Percentiles rank a stretch among this genome's conserved stretches.
Conservation (phyloP, 345 rosid species). For the Ceriops zippeliana region DNA sequence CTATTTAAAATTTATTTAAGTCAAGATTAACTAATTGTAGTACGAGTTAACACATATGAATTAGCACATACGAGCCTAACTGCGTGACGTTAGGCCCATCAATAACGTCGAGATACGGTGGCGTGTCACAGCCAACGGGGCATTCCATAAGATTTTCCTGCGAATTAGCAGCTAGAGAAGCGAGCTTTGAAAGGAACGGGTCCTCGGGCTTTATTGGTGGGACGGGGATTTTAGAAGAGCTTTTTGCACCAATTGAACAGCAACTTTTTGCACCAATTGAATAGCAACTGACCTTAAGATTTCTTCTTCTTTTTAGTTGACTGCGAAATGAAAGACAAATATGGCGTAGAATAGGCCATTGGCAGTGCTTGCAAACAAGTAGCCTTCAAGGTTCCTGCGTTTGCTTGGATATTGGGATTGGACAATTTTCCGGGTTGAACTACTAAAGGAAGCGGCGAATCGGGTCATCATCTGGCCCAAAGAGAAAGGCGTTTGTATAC, state of each 20-base stretch:
- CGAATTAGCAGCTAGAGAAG: slow-evolving; percentile 54
- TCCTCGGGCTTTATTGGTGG: slow-evolving; percentile 77
- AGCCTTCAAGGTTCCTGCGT: slow-evolving; percentile 1
- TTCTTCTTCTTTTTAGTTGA: slow-evolving; percentile 24
- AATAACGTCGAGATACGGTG: slow-evolving; percentile 69
- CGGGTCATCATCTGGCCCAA: too few species aligned
- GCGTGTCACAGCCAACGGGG: slow-evolving; percentile 44
- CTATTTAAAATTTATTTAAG: too few species aligned
- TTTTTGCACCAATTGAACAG: slow-evolving; percentile 34
- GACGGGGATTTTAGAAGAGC: slow-evolving; percentile 57
- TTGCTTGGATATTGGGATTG: too few species aligned
- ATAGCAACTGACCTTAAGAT: slow-evolving; percentile 29
- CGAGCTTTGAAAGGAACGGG: slow-evolving; percentile 60
- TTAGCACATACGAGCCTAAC: too few species aligned
- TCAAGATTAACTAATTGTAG: too few species aligned
- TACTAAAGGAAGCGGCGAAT: too few species aligned
- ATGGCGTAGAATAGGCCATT: slow-evolving; percentile 11
- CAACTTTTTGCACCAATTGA: slow-evolving; percentile 36
- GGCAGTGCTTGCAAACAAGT: slow-evolving; percentile 42
- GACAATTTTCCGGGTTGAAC: too few species aligned
- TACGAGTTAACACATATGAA: too few species aligned
- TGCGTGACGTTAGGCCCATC: slow-evolving; percentile 37
- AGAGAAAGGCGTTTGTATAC: too few species aligned
- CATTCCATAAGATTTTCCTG: slow-evolving; percentile 51
- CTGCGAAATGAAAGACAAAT: not conserved